phyloP scores from a whole-genome alignment of 768 basidiomycete genomes.

The Tricholoma sp. region DNA sequence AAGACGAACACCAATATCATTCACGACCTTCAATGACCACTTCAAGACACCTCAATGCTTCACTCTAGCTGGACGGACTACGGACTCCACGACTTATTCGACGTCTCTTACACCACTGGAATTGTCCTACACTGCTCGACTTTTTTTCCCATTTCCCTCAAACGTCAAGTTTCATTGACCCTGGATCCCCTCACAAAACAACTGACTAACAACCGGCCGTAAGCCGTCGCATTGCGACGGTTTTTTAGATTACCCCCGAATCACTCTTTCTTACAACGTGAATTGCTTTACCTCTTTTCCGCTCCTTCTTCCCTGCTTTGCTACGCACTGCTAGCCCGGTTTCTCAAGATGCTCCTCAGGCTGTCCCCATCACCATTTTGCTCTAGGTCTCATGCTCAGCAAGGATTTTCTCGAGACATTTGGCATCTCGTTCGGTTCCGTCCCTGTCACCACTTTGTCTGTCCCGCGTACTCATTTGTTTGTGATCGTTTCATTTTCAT shows the following conservation, averaged over 20 bases:
- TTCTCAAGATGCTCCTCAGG: neutral
- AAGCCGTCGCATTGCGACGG: neutral
- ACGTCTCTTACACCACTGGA: too few relatives aligned
- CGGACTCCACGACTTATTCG: too few relatives aligned
- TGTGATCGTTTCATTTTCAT: neutral
- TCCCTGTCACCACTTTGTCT: neutral
- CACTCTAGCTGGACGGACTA: too few relatives aligned
- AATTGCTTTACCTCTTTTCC: neutral
- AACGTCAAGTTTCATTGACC: too few relatives aligned
- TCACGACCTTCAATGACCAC: too few relatives aligned
- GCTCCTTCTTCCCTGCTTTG: neutral
- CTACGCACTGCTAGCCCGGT: neutral
- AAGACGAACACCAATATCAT: too few relatives aligned
- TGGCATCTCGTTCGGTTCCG: neutral
- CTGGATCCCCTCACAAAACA: too few relatives aligned
- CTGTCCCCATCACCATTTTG: neutral
- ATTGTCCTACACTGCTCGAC: too few relatives aligned
- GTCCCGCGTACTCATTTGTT: neutral
- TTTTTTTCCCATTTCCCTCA: too few relatives aligned
- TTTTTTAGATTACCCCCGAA: neutral
- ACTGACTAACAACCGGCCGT: neutral
- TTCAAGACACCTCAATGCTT: too few relatives aligned
- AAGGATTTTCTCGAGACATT: neutral
- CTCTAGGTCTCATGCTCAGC: neutral
- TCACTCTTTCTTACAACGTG: neutral